Evolutionary conservation across 345 rosid species (phyloP), one percentile per base, ranked within the genome.

Genomic region (Acer negundo): DNA sequence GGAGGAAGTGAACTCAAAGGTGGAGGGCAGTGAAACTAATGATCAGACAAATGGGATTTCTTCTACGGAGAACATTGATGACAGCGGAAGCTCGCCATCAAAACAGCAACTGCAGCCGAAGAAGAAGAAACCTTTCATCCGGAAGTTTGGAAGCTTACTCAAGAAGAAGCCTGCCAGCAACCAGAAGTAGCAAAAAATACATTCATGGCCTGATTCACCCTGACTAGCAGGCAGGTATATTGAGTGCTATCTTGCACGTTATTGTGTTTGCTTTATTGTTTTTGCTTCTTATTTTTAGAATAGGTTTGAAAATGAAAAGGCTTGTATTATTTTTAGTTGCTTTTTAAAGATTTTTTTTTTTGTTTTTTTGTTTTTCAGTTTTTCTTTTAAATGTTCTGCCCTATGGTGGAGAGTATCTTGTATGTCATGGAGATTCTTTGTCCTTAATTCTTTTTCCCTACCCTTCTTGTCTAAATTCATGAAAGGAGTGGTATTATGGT

Each of bases 111-210:
- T 4, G 24, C 90, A 86, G 67, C 90, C 77, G 71, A 96, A 96
- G 92, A 94, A 93, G 87, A 95, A 91, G 90, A 96, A 94, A 80
- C 94, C 97, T 24, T 86, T 94, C 83, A 91, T 96, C 53, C 89
- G 88, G 61, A 96, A 96, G 84, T 95, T 96, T 28, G 98, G 99
- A 74, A 96, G 88, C 80, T 89, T 96, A 24, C 97, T 96, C 19
- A 96, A 94, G 91, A 96, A 96, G 95, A 96, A 91, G 85, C 78
- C 90, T 74, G 78, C 88, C 42, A 83, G 86, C 86, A 92, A 84
- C 85, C 93, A 69, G 67, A 93, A 91, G 83, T 93, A 84, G 82
- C 65, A 72, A 79, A 68, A 75, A 63, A 67, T 59, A 69, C 77
- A 24, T n/a, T 71, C 10, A 62, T 69, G 81, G 79, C 84, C 80